Base-by-base conservation (phyloP, 208 protist genomes). In the Trypanosomatidae sp. region DNA sequence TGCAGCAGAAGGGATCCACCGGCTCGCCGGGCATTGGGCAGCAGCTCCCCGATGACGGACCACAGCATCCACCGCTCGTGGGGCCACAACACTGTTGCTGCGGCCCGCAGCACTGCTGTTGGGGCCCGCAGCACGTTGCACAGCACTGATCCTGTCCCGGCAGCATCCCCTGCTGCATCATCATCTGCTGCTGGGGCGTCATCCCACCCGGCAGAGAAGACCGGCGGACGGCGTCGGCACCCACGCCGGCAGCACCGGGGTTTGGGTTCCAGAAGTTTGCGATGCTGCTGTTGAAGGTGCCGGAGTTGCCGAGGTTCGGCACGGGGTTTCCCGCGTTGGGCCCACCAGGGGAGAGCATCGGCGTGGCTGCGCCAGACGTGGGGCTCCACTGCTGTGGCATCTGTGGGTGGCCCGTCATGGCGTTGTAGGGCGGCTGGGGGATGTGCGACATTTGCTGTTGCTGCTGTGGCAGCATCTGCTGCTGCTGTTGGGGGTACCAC, bases 1-100 rank as follows among this genome's bases (percentile, higher is more conserved):
- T 74, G 71, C 91, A 93, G 72, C 79, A 87, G 69, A 85, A 93
- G 0, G 83, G 88, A 41, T 93, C 79, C 41, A 88, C 43, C 13
- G 89, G 88, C 66, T 87, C 80, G 5, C 80, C 81, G 6, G 79
- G 78, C 60, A 62, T 62, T 50, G 69, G 81, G 30, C 86, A 84
- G 66, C 59, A 79, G 44, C 30, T 64, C 25, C 41, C 53, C 39
- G 62, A 62, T 59, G 33, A 47, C 15, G 36, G 3, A 9, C 74
- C 69, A 44, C 76, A 82, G 75, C 75, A 85, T n/a, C n/a, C n/a
- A n/a, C n/a, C n/a, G n/a, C n/a, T n/a, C n/a, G n/a, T n/a, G 47
- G 41, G 69, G 5, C 39, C 70, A 56, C 77, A 86, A 53, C 77
- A 80, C 58, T 71, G 66, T 36, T 62, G 36, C 64, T 79, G 71